A percentile compares a stretch with the other conserved stretches of the same genome.
Evolutionary conservation across 2,329 filamentous ascomycete species (phyloP).

Genomic region (Sporothrix phasma): DNA sequence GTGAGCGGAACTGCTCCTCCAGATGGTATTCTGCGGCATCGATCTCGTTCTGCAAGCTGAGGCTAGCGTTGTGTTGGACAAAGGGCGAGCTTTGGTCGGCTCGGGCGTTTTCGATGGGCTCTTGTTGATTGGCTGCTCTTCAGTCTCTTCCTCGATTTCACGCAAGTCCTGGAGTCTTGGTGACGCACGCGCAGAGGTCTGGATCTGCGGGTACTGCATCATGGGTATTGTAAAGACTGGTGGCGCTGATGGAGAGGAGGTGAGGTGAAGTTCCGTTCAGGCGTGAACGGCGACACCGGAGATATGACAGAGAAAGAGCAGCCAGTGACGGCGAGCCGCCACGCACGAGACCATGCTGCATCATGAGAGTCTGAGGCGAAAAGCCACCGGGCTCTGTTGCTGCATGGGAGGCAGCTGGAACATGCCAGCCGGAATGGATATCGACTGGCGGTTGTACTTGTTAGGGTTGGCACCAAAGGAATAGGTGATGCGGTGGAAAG

Average conservation of each 20-base stretch:
- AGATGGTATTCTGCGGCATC: slow-evolving; percentile 79
- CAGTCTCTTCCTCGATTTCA: slow-evolving; percentile 59
- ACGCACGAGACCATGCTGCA: slow-evolving; percentile 42
- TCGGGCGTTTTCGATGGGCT: slow-evolving; percentile 47
- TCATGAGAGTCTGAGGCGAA: slow-evolving; percentile 46
- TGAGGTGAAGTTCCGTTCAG: slow-evolving; percentile 37
- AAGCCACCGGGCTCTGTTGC: slow-evolving; percentile 50
- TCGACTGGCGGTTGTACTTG: slow-evolving; percentile 64
- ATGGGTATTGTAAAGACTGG: slow-evolving; percentile 49
- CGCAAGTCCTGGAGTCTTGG: slow-evolving; percentile 60
- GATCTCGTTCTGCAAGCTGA: slow-evolving; percentile 72
- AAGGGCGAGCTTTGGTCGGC: slow-evolving; percentile 25
- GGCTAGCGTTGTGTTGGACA: slow-evolving; percentile 59
- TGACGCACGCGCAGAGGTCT: slow-evolving; percentile 45
- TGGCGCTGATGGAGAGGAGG: slow-evolving; percentile 43
- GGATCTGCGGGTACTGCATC: slow-evolving; percentile 47
- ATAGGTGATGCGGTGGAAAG: slow-evolving; percentile 62
- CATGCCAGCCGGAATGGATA: slow-evolving; percentile 52
- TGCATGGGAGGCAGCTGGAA: slow-evolving; percentile 48
- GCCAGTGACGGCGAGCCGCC: slow-evolving; percentile 55
- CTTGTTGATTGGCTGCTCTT: slow-evolving; percentile 30
- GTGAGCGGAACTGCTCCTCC: slow-evolving; percentile 67
- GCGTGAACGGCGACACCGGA: slow-evolving; percentile 53
- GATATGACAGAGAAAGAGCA: slow-evolving; percentile 48
- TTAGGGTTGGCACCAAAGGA: slow-evolving; percentile 49